A percentile compares a stretch with the other conserved stretches of the same genome.
phyloP scores from a whole-genome alignment of 495 filamentous ascomycete species.

The Lasiosphaeris hirsuta region DNA sequence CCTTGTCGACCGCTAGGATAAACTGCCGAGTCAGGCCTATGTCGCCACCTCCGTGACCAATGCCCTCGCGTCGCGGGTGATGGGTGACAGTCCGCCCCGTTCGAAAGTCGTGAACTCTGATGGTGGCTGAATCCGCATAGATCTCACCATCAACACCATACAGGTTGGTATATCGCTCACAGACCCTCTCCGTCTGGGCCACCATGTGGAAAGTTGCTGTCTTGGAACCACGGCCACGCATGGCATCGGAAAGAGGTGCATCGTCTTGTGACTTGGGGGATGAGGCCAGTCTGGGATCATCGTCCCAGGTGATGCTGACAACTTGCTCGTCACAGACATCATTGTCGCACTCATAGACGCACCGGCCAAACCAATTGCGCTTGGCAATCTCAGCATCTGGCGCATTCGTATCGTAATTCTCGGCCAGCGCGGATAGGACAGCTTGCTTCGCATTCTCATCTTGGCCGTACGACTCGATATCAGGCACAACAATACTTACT shows the following conservation, averaged over 20 bases:
- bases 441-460: slow-evolving; percentile 36
- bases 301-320: slow-evolving; percentile 82
- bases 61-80: slow-evolving; percentile 48
- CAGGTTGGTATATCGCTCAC: slow-evolving; percentile 73
- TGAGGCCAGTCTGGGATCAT: slow-evolving; percentile 43
- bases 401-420: slow-evolving; percentile 61
- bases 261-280: not conserved
- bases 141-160: slow-evolving; percentile 88
- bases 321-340: slow-evolving; percentile 88
- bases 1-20: slow-evolving; percentile 73
- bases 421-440: slow-evolving; percentile 52
- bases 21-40: slow-evolving; percentile 76
- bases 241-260: slow-evolving; percentile 7
- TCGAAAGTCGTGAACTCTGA: slow-evolving; percentile 61
- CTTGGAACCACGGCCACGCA: slow-evolving; percentile 62
- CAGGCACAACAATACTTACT: slow-evolving; percentile 79
- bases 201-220: slow-evolving; percentile 92
- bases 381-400: slow-evolving; percentile 54
- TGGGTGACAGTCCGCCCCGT: slow-evolving; percentile 53
- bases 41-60: slow-evolving; percentile 85
- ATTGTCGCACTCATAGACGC: slow-evolving; percentile 90
- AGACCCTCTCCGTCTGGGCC: slow-evolving; percentile 81
- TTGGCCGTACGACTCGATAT: slow-evolving; percentile 71
- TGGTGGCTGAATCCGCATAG: slow-evolving; percentile 66
- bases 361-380: slow-evolving; percentile 84